Evolutionary conservation across 495 filamentous ascomycete species (phyloP).

Genomic region (Barbatosphaeria neglecta): DNA sequence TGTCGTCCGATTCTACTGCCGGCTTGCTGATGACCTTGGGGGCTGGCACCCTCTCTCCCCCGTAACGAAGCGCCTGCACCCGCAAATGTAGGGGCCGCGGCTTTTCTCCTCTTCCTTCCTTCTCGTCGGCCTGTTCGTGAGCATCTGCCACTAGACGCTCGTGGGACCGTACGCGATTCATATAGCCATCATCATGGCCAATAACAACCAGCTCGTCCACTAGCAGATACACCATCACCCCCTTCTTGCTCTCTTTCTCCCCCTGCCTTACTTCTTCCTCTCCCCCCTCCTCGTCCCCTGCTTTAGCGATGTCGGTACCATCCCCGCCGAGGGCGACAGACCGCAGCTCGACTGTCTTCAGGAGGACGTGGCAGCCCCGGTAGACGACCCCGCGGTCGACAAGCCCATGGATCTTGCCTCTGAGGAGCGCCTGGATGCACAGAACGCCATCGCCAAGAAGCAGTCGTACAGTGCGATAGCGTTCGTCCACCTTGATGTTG

Average conservation of each 20-base stretch:
- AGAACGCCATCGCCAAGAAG: constrained; percentile 33
- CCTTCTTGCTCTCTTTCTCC: too few relatives aligned
- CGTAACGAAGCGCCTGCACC: neutral
- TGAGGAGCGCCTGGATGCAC: constrained; percentile 30
- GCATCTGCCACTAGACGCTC: neutral
- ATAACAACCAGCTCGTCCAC: constrained; percentile 26
- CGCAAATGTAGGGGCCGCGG: neutral
- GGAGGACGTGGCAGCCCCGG: constrained; percentile 28
- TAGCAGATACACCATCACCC: constrained; percentile 24
- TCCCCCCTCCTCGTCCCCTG: neutral
- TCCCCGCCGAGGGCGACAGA: neutral
- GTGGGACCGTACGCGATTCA: too few relatives aligned
- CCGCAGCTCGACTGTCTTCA: constrained; percentile 17
- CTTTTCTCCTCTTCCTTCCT: neutral
- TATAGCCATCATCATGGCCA: constrained; percentile 25
- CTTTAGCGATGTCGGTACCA: neutral
- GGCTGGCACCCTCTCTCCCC: neutral
- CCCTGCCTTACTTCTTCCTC: neutral
- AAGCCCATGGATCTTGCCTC: constrained; percentile 20
- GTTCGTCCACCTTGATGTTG: constrained; percentile 7
- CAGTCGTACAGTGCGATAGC: constrained; percentile 19
- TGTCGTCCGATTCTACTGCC: neutral
- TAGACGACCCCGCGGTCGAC: constrained; percentile 23
- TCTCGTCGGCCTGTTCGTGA: neutral
- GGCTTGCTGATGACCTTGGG: neutral